Percentiles rank a stretch among this genome's conserved stretches.
phyloP scores from a whole-genome alignment of 192 early-diverging fungal species.

The Thamnidium elegans region DNA sequence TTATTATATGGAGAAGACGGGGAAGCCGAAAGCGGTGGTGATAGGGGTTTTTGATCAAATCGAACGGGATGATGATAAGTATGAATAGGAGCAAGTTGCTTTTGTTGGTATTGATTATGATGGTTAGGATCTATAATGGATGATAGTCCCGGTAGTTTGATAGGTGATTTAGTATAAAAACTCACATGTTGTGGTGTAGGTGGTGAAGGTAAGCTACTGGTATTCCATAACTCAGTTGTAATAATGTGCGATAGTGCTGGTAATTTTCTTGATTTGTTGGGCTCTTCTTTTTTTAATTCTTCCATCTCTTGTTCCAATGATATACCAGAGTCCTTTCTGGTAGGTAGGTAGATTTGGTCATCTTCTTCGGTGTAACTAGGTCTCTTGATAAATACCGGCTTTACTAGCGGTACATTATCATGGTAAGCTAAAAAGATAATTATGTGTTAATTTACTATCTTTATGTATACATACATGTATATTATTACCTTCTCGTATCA shows the following conservation, averaged over 20 bases:
- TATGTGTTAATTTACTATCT: too few relatives aligned
- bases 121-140: not conserved
- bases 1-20: not conserved
- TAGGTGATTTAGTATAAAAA: not conserved
- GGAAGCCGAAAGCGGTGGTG: not conserved
- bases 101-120: not conserved
- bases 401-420: not conserved
- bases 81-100: constrained; percentile 6
- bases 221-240: not conserved
- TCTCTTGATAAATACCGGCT: not conserved
- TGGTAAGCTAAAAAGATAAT: not conserved
- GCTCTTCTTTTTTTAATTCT: not conserved
- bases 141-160: constrained; percentile 7
- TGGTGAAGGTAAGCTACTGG: not conserved
- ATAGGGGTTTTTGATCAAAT: not conserved
- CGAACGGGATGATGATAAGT: constrained; percentile 6
- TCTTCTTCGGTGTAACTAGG: not conserved
- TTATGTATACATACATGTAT: not conserved
- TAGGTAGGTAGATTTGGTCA: not conserved
- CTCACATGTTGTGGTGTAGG: too few relatives aligned
- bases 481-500: not conserved
- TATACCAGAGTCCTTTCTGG: constrained; percentile 6
- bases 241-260: constrained; percentile 7
- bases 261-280: not conserved
- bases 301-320: not conserved